Percentiles rank a stretch among this genome's conserved stretches.
Conservation (phyloP, 2,329 filamentous ascomycete genomes). For the Trichocomaceae sp. region DNA sequence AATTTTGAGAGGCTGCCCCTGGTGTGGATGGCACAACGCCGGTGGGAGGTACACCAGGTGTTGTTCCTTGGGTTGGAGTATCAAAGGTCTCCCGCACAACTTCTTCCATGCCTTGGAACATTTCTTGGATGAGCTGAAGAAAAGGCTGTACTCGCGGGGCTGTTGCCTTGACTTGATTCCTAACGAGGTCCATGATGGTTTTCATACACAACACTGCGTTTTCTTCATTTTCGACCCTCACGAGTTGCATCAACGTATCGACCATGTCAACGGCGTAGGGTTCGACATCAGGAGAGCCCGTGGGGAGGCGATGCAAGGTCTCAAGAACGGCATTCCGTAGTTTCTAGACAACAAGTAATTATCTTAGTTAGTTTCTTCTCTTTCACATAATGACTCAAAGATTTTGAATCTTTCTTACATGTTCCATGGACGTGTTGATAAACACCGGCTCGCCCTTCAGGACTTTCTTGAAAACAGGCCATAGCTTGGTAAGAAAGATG, state of each 20-base stretch:
- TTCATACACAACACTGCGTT: slow-evolving; percentile 98
- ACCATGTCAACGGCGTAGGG: slow-evolving; percentile 83
- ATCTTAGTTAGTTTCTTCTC: slow-evolving; percentile 1
- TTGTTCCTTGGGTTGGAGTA: slow-evolving; percentile 54
- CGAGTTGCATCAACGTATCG: slow-evolving; percentile 80
- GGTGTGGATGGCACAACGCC: slow-evolving; percentile 37
- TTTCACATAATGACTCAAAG: not conserved
- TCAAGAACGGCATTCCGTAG: slow-evolving; percentile 89
- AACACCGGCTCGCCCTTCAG: slow-evolving; percentile 83
- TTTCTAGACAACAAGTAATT: slow-evolving; percentile 51
- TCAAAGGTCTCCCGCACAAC: slow-evolving; percentile 96
- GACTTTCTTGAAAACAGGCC: slow-evolving; percentile 83
- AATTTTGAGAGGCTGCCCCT: slow-evolving; percentile 53
- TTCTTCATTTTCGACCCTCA: slow-evolving; percentile 91
- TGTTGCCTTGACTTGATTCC: slow-evolving; percentile 81
- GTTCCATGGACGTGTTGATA: slow-evolving; percentile 80
- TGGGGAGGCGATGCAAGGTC: slow-evolving; percentile 81
- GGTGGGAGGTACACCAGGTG: slow-evolving; percentile 40
- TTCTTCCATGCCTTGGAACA: slow-evolving; percentile 91
- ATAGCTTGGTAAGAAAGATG: slow-evolving; percentile 75
- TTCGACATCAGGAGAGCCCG: slow-evolving; percentile 72
- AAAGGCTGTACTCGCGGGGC: slow-evolving; percentile 80
- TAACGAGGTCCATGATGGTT: slow-evolving; percentile 93
- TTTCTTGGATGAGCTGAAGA: slow-evolving; percentile 83
- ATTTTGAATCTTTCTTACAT: slow-evolving; percentile 50